Evolutionary conservation across 257 asterid species (phyloP).

Genomic region (Primulina huaijiensis): DNA sequence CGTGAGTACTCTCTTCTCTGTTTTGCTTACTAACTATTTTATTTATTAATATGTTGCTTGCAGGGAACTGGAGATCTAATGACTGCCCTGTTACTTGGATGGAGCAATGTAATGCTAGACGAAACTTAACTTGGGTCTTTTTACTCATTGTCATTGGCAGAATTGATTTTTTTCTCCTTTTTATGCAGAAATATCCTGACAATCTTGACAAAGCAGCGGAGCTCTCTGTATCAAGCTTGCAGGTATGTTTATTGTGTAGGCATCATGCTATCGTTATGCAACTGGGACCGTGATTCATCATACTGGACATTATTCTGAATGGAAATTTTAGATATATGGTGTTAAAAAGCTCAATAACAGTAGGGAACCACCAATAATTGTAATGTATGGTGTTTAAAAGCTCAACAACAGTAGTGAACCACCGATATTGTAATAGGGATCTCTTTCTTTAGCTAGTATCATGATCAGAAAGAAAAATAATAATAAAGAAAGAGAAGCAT

Average conservation of each 20-base stretch:
- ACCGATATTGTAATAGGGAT: too few species aligned
- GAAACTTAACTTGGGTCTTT: slow-evolving; percentile 19
- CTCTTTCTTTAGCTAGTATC: neutral
- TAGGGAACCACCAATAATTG: neutral
- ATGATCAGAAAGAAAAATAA: neutral
- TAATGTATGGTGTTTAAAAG: too few species aligned
- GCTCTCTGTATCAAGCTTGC: slow-evolving; percentile 93
- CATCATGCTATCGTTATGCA: neutral
- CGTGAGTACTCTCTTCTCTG: neutral
- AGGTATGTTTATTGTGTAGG: slow-evolving; percentile 46
- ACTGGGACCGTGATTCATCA: neutral
- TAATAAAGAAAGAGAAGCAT: too few species aligned
- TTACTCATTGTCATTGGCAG: slow-evolving; percentile 15
- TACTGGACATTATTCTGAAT: neutral
- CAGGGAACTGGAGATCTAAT: slow-evolving; percentile 97
- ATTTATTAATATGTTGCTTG: slow-evolving; percentile 26
- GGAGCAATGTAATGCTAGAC: slow-evolving; percentile 80
- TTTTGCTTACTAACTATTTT: neutral
- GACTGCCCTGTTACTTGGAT: slow-evolving; percentile 91
- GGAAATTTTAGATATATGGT: slow-evolving; percentile 1
- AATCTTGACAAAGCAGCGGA: slow-evolving; percentile 91
- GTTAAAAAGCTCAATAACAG: neutral
- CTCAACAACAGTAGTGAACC: neutral
- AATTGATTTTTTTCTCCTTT: slow-evolving; percentile 24
- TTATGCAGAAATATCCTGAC: slow-evolving; percentile 76